Conservation (phyloP, 192 early-diverging fungal genomes). For the Entophlyctis helioformis region DNA sequence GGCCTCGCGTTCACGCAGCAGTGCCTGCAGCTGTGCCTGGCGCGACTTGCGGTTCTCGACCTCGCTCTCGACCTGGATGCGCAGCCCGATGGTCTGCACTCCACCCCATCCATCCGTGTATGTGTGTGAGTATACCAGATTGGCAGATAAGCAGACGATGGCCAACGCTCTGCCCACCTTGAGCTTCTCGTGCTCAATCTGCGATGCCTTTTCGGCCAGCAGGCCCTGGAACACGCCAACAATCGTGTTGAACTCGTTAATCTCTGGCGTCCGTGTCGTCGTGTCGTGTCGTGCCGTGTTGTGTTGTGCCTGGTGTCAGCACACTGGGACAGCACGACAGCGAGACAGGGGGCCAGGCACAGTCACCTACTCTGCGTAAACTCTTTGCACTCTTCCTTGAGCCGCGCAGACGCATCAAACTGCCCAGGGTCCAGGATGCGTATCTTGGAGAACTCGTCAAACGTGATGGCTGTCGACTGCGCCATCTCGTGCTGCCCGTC, state of each 20-base stretch:
- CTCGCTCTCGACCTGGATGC: conserved; percentile 32
- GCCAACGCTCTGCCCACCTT: conserved; percentile 9
- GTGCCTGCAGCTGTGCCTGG: conserved; percentile 15
- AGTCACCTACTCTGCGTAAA: conserved; percentile 39
- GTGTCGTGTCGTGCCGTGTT: too few species aligned
- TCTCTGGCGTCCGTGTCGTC: too few species aligned
- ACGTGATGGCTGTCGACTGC: too few species aligned
- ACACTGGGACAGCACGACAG: not conserved
- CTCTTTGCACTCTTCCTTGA: conserved; percentile 41
- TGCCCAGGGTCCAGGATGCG: conserved; percentile 33
- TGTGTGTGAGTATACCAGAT: too few species aligned
- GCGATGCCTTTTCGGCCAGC: conserved; percentile 29
- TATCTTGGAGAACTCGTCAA: conserved; percentile 48
- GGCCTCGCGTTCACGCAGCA: conserved; percentile 26
- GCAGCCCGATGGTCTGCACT: conserved; percentile 29
- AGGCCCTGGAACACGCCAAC: conserved; percentile 25
- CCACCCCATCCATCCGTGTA: too few species aligned
- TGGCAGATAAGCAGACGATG: not conserved
- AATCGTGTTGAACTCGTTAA: conserved; percentile 28
- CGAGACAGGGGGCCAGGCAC: too few species aligned
- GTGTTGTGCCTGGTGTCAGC: too few species aligned
- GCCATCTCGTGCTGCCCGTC: too few species aligned
- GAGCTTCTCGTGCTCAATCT: conserved; percentile 41
- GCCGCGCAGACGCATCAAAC: conserved; percentile 35
- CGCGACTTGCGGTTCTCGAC: conserved; percentile 17